Percentiles rank a stretch among this genome's conserved stretches.
Evolutionary conservation across 306 rosid genomes (phyloP).

Genomic region (Acacia confusa): DNA sequence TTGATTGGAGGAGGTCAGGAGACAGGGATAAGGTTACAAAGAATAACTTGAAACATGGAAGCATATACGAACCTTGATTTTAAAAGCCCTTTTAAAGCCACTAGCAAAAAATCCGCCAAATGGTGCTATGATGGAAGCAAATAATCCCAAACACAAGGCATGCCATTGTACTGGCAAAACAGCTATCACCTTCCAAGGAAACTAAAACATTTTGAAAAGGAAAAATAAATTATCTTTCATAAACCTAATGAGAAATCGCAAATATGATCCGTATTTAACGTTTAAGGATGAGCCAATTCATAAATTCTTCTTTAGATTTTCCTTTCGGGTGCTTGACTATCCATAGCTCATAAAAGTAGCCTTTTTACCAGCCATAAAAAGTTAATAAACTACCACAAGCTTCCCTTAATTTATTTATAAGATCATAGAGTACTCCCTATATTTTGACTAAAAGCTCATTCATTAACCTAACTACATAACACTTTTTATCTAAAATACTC

Average conservation of each 20-base stretch:
- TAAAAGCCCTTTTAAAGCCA: constrained; percentile 96
- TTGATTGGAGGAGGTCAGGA: constrained; percentile 28
- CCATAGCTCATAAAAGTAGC: background rate
- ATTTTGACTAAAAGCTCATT: background rate
- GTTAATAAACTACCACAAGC: background rate
- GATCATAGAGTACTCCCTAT: background rate
- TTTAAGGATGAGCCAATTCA: background rate
- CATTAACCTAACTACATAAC: background rate
- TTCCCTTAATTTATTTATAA: background rate
- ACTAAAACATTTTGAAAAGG: constrained; percentile 43
- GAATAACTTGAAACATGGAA: constrained; percentile 6
- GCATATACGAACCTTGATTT: constrained; percentile 67
- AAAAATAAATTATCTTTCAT: constrained; percentile 14
- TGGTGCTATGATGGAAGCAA: constrained; percentile 96
- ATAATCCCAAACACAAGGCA: constrained; percentile 85
- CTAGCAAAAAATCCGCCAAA: constrained; percentile 99
- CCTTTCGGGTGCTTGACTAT: background rate
- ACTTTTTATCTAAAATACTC: background rate
- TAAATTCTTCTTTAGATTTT: background rate
- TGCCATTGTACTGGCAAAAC: constrained; percentile 93
- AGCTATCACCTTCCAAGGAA: constrained; percentile 69
- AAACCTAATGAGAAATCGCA: background rate
- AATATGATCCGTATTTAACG: background rate
- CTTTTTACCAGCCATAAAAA: background rate
- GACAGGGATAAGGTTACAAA: background rate